A percentile compares a stretch with the other conserved stretches of the same genome.
Evolutionary conservation across 257 asterid genomes (phyloP).

Genomic region (Solanum gracilifrons): DNA sequence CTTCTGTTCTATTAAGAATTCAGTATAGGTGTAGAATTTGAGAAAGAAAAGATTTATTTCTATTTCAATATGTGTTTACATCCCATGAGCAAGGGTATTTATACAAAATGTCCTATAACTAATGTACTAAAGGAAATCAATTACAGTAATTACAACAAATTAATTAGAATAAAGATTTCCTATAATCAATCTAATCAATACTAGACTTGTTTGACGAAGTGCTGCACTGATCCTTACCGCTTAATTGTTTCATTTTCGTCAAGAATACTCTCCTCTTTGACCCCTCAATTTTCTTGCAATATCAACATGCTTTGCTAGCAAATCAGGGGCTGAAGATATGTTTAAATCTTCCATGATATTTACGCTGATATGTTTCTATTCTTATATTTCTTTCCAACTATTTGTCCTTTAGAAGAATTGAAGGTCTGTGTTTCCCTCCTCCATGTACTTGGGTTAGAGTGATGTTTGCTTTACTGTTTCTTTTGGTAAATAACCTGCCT

Average conservation of each 20-base stretch:
- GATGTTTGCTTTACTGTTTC: neutral
- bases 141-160: neutral
- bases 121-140: neutral
- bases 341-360: neutral
- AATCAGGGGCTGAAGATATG: neutral
- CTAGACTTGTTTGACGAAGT: neutral
- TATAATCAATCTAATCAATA: neutral
- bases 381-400: neutral
- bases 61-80: neutral
- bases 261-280: neutral
- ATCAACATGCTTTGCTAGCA: neutral
- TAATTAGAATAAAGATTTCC: neutral
- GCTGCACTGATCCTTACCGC: neutral
- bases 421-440: neutral
- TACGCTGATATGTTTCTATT: neutral
- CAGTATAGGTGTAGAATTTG: neutral
- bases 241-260: neutral
- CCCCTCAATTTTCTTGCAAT: neutral
- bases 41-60: neutral
- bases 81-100: neutral
- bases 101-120: neutral
- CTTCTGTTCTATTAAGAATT: neutral
- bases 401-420: neutral
- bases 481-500: neutral
- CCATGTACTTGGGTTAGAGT: neutral